Base-by-base conservation (phyloP, 106 monocot species). In the Acorus calamus region DNA sequence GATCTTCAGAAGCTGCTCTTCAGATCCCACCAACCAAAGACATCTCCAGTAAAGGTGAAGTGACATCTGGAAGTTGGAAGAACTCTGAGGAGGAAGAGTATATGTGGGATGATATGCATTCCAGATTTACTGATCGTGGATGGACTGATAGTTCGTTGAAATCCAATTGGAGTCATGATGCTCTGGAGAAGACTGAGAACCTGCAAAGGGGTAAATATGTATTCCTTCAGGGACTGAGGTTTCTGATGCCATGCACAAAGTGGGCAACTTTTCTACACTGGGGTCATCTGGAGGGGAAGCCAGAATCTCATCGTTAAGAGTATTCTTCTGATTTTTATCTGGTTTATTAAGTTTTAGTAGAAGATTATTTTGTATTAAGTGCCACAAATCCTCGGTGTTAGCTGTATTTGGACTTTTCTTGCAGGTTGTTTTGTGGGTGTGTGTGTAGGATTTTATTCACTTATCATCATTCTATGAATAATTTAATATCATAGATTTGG, bases 11-110 rank as follows among this genome's bases (percentile, higher is more conserved):
- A 64, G 47, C 61, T 42, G 57, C 64, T 65, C 12, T 50, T 62
- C 66, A 74, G 6, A 52, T 68, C 13, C 50, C 60, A 10, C 47
- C 74, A 45, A 53, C 45, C 3, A 55, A 80, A 11, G 46, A 56
- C 3, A 65, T 41, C 60, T 50, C 58, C 44, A 82, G 59, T 61
- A 69, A 12, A 45, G 64, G 52, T 44, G 14, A 66, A 8, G 43
- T 49, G 7, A 3, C 66, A 61, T 66, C 78, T 55, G 74, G 71
- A 49, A 98, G 61, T 63, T 98, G 96, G 96, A 91, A 98, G 73
- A 83, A 88, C 62, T 83, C 96, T 51, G 96, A 91, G 65, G 96
- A 91, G 63, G 96, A 98, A 74, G 91, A 98, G 55, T 98, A 83
- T 56, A 80, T 83, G 68, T 98, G 96, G 96, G 91, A 88, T 79